These are phyloP conservation scores for Alternaria triticina DNA, from an alignment of 2,329 filamentous ascomycete species.

Conservation along the genomic window DNA sequence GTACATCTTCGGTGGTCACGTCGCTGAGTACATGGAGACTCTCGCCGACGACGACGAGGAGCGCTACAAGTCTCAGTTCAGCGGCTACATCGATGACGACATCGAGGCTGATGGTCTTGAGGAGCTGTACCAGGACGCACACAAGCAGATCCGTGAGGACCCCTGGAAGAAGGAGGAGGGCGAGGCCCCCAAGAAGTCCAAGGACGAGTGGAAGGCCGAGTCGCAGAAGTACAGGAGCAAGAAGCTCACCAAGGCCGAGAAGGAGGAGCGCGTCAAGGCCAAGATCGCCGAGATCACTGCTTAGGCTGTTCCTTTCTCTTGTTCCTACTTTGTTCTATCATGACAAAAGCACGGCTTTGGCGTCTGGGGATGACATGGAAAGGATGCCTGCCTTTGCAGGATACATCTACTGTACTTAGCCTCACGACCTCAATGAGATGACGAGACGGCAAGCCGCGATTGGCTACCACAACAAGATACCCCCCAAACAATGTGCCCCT, in stretches of 20 bases:
- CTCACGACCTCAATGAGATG: slow-evolving; percentile 38
- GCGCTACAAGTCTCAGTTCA: slow-evolving; percentile 98
- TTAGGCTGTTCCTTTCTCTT: slow-evolving; percentile 29
- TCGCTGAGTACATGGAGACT: slow-evolving; percentile 99
- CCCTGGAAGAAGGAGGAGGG: slow-evolving; percentile 90
- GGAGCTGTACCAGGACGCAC: slow-evolving; percentile 93
- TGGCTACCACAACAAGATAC: slow-evolving; percentile 27
- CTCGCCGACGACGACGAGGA: slow-evolving; percentile 99
- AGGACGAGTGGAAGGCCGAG: slow-evolving; percentile 96
- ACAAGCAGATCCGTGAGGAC: slow-evolving; percentile 96
- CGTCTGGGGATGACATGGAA: slow-evolving; percentile 44
- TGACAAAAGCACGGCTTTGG: slow-evolving; percentile 46
- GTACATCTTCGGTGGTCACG: slow-evolving; percentile 99
- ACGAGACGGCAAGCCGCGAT: slow-evolving; percentile 35
- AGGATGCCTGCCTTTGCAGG: slow-evolving; percentile 35
- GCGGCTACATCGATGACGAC: slow-evolving; percentile 96
- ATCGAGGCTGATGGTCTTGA: slow-evolving; percentile 95
- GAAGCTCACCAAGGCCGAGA: slow-evolving; percentile 86
- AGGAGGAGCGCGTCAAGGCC: slow-evolving; percentile 80
- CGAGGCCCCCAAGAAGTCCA: slow-evolving; percentile 86
- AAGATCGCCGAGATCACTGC: slow-evolving; percentile 84
- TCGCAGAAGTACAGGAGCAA: slow-evolving; percentile 82
- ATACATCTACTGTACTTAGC: slow-evolving; percentile 37
- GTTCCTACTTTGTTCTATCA: slow-evolving; percentile 31
- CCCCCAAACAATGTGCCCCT: slow-evolving; percentile 1